Evolutionary conservation across 495 filamentous ascomycete species (phyloP), one percentile per base, ranked within the genome.

Genomic region (Trichoderma parareesei): DNA sequence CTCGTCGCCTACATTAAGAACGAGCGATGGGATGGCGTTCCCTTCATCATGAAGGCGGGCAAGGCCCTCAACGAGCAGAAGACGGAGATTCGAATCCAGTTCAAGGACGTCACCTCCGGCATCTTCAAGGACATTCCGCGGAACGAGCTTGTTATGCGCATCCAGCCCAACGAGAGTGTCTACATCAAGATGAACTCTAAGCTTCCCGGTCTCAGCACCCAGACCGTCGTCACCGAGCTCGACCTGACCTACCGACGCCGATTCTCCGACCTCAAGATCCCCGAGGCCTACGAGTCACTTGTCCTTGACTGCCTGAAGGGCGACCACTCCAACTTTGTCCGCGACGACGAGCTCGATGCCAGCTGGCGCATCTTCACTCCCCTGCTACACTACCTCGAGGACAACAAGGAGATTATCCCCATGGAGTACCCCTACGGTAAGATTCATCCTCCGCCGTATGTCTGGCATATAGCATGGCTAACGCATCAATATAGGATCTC

Each of bases 111-210:
- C 63, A 98, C 95, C 27, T 96, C 92, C 38, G 95, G 95, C 65
- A 99, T 99, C 81, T 99, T 99, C 82, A 98, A 98, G 84, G 93
- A 99, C 71, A 99, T 98, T 68, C 95, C 95, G 61, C 90, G 95
- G 61, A 99, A 99, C 82, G 95, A 99, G 80, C 88, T 99, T 65
- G 95, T 99, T 70, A 97, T 99, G 80, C 92, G 95, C 66, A 95
- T 99, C 66, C 95, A 99, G 79, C 95, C 95, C 68, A 99, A 99
- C 79, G 95, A 99, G 82, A 93, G 89, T 71, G 92, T 99, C 68
- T 99, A 99, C 82, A 97, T 97, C 78, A 99, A 99, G 87, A 99
- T 98, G 95, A 99, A 99, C 87, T 97, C 93, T 10, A 99, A 99
- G 82, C 82, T 98, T 61, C 95, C 95, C 33, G 95, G 95, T 71